Percentiles rank a stretch among this genome's conserved stretches.
Evolutionary conservation across 2,329 filamentous ascomycete genomes (phyloP).

Genomic region (Helotiales sp.): DNA sequence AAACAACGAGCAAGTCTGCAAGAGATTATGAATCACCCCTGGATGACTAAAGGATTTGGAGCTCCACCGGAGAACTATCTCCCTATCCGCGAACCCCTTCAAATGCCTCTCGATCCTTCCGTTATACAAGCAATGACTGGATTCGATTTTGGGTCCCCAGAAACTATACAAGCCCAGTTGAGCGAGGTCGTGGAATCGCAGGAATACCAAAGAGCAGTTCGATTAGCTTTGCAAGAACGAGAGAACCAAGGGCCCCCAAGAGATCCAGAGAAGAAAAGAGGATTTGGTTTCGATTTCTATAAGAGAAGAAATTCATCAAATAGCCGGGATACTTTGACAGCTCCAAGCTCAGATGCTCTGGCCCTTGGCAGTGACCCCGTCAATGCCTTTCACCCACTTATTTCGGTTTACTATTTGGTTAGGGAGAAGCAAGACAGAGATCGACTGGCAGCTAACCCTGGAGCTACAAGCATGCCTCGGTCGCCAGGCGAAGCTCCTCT

Average conservation of each 20-base stretch:
- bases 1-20: slow-evolving; percentile 82
- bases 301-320: slow-evolving; percentile 88
- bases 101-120: slow-evolving; percentile 79
- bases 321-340: slow-evolving; percentile 84
- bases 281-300: slow-evolving; percentile 94
- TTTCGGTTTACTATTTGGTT: slow-evolving; percentile 97
- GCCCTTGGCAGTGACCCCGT: slow-evolving; percentile 83
- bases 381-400: slow-evolving; percentile 89
- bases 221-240: slow-evolving; percentile 69
- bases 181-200: slow-evolving; percentile 89
- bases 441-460: slow-evolving; percentile 59
- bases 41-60: slow-evolving; percentile 92
- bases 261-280: slow-evolving; percentile 81
- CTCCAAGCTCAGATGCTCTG: slow-evolving; percentile 84
- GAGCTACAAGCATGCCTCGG: slow-evolving; percentile 61
- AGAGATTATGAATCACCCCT: slow-evolving; percentile 94
- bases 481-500: slow-evolving; percentile 57
- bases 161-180: slow-evolving; percentile 81
- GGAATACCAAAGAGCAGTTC: slow-evolving; percentile 88
- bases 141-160: slow-evolving; percentile 92
- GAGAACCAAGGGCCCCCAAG: slow-evolving; percentile 57
- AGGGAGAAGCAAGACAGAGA: slow-evolving; percentile 91
- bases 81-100: slow-evolving; percentile 81
- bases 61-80: slow-evolving; percentile 88
- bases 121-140: slow-evolving; percentile 95